A percentile compares a stretch with the other conserved stretches of the same genome.
These are phyloP conservation scores for Entomortierella lignicola DNA, from an alignment of 192 early-diverging fungal genomes.

Conservation along the genomic window DNA sequence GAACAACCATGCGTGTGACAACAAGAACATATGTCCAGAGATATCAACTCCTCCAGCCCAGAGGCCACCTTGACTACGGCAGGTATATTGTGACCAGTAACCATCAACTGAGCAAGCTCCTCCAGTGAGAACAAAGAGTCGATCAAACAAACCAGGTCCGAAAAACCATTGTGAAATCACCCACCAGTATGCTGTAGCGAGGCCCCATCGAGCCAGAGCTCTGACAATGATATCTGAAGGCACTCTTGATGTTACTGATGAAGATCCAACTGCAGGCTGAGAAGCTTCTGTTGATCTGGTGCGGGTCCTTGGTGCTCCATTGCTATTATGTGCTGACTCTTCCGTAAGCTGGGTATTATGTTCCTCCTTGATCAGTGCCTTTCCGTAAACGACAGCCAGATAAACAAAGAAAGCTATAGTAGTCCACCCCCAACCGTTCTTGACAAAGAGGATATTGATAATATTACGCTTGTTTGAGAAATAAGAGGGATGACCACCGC, in stretches of 20 bases:
- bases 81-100: slow-evolving; percentile 32
- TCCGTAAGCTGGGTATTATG: slow-evolving; percentile 1
- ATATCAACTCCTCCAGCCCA: slow-evolving; percentile 89
- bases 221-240: slow-evolving; percentile 14
- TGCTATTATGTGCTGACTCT: not conserved
- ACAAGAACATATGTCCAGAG: slow-evolving; percentile 88
- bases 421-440: slow-evolving; percentile 92
- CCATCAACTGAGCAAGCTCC: slow-evolving; percentile 64
- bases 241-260: not conserved
- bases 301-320: not conserved
- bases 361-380: slow-evolving; percentile 25
- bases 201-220: slow-evolving; percentile 60
- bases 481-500: slow-evolving; percentile 29
- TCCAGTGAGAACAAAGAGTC: slow-evolving; percentile 78
- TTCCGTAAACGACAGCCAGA: slow-evolving; percentile 53
- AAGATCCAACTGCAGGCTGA: not conserved
- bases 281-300: slow-evolving; percentile 1
- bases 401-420: slow-evolving; percentile 67
- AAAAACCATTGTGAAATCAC: slow-evolving; percentile 87
- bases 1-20: slow-evolving; percentile 81
- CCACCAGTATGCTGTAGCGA: slow-evolving; percentile 87
- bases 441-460: slow-evolving; percentile 84
- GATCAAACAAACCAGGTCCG: slow-evolving; percentile 85
- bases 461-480: slow-evolving; percentile 80
- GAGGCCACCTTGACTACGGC: slow-evolving; percentile 65